Base-by-base conservation (phyloP, 2,329 filamentous ascomycete genomes). In the Claviceps sp. region DNA sequence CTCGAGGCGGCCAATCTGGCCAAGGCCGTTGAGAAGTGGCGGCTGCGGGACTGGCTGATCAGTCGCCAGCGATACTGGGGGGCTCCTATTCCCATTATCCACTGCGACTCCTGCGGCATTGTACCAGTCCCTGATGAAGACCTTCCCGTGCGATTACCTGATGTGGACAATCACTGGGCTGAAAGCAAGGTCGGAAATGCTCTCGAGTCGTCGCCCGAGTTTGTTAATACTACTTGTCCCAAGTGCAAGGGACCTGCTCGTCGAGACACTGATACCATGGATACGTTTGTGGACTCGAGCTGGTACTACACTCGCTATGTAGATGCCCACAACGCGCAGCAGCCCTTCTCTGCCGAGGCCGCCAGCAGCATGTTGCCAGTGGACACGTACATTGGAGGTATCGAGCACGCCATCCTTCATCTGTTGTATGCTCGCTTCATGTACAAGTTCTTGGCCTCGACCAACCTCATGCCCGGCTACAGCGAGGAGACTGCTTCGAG, bases 41-140 rank as follows among this genome's bases (percentile, higher is more conserved):
- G 85, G 50, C 74, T 95, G 26, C 76, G 88, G 54, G 89, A 95
- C 67, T 95, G 89, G 89, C 72, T 95, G 52, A 85, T 95, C 60
- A 94, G 88, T 64, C 81, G 89, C n/a, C 89, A 95, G 66, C 76
- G 89, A 57, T 95, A 94, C 64, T 95, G 89, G 89, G 89, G 89
- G 14, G 80, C 88, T 0, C 89, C 89, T 0, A 95, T 95, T 50
- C 89, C 89, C 18, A 89, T 95, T 50, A 74, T 95, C 38, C 88
- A 95, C 67, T 95, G 89, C 62, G 65, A 69, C 18, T 74, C 74
- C 6, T 95, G 89, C 64, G 89, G 89, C 7, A 70, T 84, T 2
- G 86, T 94, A 1, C 83, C 88, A 1, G 88, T 95, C 0, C 86
- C 87, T 1, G 78, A 79, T 2, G 71, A 84, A 9, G 77, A 94